phyloP scores from a whole-genome alignment of 306 rosid genomes.

The Quillaja saponaria region DNA sequence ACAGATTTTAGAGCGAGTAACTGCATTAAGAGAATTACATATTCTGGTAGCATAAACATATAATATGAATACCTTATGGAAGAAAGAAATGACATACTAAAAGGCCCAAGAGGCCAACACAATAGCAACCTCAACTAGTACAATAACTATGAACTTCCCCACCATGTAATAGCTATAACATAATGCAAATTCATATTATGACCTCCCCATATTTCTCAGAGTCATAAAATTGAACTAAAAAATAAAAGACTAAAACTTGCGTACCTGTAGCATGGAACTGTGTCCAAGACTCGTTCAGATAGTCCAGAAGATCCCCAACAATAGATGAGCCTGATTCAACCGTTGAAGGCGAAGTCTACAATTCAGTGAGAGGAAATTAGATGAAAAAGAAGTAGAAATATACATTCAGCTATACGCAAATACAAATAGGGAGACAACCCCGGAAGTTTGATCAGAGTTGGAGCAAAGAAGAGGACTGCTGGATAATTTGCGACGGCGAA shows the following conservation, averaged over 20 bases:
- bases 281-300: conserved; percentile 93
- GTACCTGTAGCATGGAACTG: conserved; percentile 95
- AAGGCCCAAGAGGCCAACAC: too few relatives aligned
- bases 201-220: too few relatives aligned
- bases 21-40: too few relatives aligned
- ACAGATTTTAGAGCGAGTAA: too few relatives aligned
- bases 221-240: too few relatives aligned
- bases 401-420: not conserved
- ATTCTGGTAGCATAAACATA: too few relatives aligned
- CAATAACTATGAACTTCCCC: too few relatives aligned
- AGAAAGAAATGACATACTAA: too few relatives aligned
- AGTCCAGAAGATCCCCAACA: conserved; percentile 73
- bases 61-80: too few relatives aligned
- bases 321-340: conserved; percentile 50
- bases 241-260: not conserved
- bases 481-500: conserved; percentile 37
- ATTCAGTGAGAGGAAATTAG: not conserved
- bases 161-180: too few relatives aligned
- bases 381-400: not conserved
- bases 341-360: conserved; percentile 44
- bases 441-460: conserved; percentile 37
- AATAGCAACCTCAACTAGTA: too few relatives aligned
- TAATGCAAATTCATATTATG: too few relatives aligned
- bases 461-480: conserved; percentile 46
- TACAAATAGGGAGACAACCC: conserved; percentile 30